phyloP scores from a whole-genome alignment of 2,329 filamentous ascomycete species.

The Diaporthe citriasiana region DNA sequence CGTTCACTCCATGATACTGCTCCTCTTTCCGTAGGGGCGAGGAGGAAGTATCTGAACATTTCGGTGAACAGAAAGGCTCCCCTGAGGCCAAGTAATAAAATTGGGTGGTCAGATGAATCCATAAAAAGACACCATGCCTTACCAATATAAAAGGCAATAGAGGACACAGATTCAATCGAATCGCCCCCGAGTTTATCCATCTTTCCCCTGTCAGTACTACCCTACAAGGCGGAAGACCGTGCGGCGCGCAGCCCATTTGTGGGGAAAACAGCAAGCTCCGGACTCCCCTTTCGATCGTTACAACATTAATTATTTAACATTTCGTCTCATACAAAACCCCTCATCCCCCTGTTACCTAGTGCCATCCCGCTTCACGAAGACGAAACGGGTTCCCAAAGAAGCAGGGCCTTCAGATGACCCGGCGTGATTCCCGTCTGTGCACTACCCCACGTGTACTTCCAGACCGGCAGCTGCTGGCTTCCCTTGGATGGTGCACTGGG shows the following conservation, averaged over 20 bases:
- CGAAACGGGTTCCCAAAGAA: slow-evolving; percentile 34
- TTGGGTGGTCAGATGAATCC: neutral
- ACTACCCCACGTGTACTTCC: slow-evolving; percentile 36
- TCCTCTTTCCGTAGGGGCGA: neutral
- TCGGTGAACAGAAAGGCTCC: neutral
- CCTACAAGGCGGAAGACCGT: slow-evolving; percentile 5
- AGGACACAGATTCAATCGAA: neutral
- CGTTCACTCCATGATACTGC: neutral
- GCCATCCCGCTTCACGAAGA: neutral
- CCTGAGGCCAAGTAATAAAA: neutral
- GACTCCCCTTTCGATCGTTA: slow-evolving; percentile 6
- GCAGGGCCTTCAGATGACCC: slow-evolving; percentile 36
- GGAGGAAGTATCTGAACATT: neutral
- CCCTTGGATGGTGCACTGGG: slow-evolving; percentile 10
- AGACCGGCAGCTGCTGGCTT: slow-evolving; percentile 25
- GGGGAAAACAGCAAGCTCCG: slow-evolving; percentile 18
- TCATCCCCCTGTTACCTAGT: neutral
- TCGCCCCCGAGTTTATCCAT: neutral
- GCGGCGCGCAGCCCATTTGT: slow-evolving; percentile 6
- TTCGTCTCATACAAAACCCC: neutral
- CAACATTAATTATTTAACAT: neutral
- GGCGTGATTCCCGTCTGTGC: slow-evolving; percentile 25
- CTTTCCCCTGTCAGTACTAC: neutral
- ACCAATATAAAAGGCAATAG: neutral
- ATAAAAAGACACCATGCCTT: neutral